Percentiles rank a stretch among this genome's conserved stretches.
phyloP scores from a whole-genome alignment of 2,329 filamentous ascomycete genomes.

The Diaporthe helianthi region DNA sequence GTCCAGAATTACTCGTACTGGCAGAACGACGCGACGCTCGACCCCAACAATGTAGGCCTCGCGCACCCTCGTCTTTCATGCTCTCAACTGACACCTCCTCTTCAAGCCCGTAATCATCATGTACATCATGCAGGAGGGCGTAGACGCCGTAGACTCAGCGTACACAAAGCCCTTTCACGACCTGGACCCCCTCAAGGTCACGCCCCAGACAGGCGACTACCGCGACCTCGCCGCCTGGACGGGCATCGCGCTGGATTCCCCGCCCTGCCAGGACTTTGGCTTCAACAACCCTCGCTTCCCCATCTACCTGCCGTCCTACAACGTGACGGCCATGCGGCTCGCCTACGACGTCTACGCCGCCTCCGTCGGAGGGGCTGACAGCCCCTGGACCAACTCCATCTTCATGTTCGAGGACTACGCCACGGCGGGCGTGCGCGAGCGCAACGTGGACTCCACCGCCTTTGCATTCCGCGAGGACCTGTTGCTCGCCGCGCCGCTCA shows the following conservation, averaged over 20 bases:
- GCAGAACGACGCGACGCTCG: slow-evolving; percentile 48
- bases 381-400: slow-evolving; percentile 44
- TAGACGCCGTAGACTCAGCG: slow-evolving; percentile 47
- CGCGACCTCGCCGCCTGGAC: slow-evolving; percentile 53
- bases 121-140: slow-evolving; percentile 53
- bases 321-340: slow-evolving; percentile 44
- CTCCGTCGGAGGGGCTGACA: slow-evolving; percentile 44
- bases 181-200: slow-evolving; percentile 47
- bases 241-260: slow-evolving; percentile 45
- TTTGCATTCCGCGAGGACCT: slow-evolving; percentile 51
- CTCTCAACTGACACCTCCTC: not conserved
- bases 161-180: slow-evolving; percentile 53
- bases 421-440: slow-evolving; percentile 49
- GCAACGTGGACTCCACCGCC: slow-evolving; percentile 47
- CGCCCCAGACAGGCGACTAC: slow-evolving; percentile 49
- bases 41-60: slow-evolving; percentile 49
- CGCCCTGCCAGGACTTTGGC: slow-evolving; percentile 51
- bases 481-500: slow-evolving; percentile 48
- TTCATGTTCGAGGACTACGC: slow-evolving; percentile 66
- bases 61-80: not conserved
- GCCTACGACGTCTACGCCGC: slow-evolving; percentile 46
- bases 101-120: slow-evolving; percentile 49
- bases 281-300: slow-evolving; percentile 46
- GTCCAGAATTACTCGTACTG: slow-evolving; percentile 60
- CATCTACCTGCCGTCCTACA: slow-evolving; percentile 37